Percentiles rank a stretch among this genome's conserved stretches.
These are phyloP conservation scores for Monosporascus sp. DNA, from an alignment of 2,329 filamentous ascomycete genomes.

Conservation along the genomic window DNA sequence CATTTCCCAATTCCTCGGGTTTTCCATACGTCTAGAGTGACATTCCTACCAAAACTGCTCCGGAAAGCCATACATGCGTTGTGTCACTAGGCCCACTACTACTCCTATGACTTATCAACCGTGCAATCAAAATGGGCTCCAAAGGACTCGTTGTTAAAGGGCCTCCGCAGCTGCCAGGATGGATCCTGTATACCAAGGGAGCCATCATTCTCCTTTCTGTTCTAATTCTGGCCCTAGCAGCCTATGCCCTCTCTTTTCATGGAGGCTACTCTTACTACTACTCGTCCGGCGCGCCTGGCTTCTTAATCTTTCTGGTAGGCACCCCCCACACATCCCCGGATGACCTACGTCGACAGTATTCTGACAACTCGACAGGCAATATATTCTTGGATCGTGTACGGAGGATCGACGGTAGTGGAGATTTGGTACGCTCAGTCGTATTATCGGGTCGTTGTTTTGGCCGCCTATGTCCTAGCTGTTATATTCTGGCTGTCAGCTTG, in stretches of 20 bases:
- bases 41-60: too few species aligned
- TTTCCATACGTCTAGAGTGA: too few species aligned
- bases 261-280: slow-evolving; percentile 16
- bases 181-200: slow-evolving; percentile 32
- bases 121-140: slow-evolving; percentile 12
- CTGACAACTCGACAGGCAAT: slow-evolving; percentile 27
- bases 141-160: slow-evolving; percentile 32
- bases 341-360: background rate
- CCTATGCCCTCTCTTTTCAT: slow-evolving; percentile 34
- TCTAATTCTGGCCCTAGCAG: slow-evolving; percentile 34
- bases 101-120: background rate
- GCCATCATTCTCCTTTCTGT: slow-evolving; percentile 35
- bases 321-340: slow-evolving; percentile 14
- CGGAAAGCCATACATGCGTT: too few species aligned
- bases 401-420: slow-evolving; percentile 31
- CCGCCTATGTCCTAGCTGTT: slow-evolving; percentile 30
- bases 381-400: slow-evolving; percentile 37
- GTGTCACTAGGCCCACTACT: background rate
- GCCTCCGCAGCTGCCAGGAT: slow-evolving; percentile 31
- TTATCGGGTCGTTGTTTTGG: slow-evolving; percentile 32
- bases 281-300: slow-evolving; percentile 32
- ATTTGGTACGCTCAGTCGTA: slow-evolving; percentile 31
- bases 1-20: too few species aligned
- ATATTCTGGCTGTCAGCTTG: slow-evolving; percentile 42
- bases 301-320: slow-evolving; percentile 44